Evolutionary conservation across 305 asterid genomes (phyloP).

Genomic region (Caryopteris hybrid): DNA sequence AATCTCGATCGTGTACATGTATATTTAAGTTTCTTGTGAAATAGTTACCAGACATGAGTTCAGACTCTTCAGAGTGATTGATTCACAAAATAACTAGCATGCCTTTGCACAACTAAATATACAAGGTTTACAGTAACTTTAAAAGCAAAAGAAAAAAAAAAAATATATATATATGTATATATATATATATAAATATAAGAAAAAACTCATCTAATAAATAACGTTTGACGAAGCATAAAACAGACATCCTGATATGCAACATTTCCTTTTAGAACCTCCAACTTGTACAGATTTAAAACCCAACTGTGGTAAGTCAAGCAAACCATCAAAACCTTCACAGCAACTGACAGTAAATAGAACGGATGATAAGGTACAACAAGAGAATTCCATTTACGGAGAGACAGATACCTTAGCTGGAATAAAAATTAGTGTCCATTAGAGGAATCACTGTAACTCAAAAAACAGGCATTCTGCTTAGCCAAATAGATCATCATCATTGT

Average conservation of each 20-base stretch:
- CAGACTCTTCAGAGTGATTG: conserved; percentile 3
- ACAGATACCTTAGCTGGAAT: conserved; percentile 30
- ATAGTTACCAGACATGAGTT: background rate
- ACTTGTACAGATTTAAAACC: conserved; percentile 22
- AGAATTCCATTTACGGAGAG: conserved; percentile 19
- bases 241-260: background rate
- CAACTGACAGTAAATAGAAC: conserved; percentile 16
- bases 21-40: background rate
- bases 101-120: background rate
- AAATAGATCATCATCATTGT: conserved; percentile 69
- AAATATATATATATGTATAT: no score
- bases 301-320: conserved; percentile 3
- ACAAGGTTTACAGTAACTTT: background rate
- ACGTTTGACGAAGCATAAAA: background rate
- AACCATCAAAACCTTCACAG: conserved; percentile 4
- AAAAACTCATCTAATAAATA: background rate
- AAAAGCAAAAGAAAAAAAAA: background rate
- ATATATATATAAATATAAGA: no score
- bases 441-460: conserved; percentile 14
- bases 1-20: conserved; percentile 11
- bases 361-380: conserved; percentile 35
- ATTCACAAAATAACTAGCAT: background rate
- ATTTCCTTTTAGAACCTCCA: conserved; percentile 19
- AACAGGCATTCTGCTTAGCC: conserved; percentile 45
- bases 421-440: conserved; percentile 22